Percentiles rank a stretch among this genome's conserved stretches.
phyloP scores from a whole-genome alignment of 768 basidiomycete genomes.

The Lactarius quietus region DNA sequence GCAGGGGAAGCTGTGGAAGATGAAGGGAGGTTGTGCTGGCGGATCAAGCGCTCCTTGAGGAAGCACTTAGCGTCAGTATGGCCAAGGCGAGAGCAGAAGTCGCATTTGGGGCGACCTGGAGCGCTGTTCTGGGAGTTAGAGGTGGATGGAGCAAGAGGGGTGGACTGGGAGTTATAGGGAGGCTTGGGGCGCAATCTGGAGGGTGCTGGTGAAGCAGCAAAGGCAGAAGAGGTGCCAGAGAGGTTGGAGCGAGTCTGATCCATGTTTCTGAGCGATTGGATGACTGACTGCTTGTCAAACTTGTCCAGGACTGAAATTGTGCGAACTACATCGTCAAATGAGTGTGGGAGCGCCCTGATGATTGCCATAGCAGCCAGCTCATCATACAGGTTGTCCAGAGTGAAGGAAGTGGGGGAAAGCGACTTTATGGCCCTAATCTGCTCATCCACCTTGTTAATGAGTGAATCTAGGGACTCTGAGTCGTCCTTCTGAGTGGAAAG shows the following conservation, averaged over 20 bases:
- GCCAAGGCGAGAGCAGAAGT: too few relatives aligned
- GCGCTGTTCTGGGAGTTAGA: too few relatives aligned
- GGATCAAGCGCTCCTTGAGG: background rate
- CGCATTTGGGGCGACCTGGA: too few relatives aligned
- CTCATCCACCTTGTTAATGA: too few relatives aligned
- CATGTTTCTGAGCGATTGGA: background rate
- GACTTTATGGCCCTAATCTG: too few relatives aligned
- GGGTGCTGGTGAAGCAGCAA: too few relatives aligned
- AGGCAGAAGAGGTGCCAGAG: background rate
- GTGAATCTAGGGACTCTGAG: too few relatives aligned
- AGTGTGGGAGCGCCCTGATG: background rate
- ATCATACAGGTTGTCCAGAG: background rate
- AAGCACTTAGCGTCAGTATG: background rate
- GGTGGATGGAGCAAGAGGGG: too few relatives aligned
- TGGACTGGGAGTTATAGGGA: too few relatives aligned
- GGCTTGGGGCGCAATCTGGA: background rate
- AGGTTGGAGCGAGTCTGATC: background rate
- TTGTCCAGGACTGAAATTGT: background rate
- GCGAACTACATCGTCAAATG: background rate
- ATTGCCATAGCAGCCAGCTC: background rate
- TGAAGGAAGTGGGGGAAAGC: background rate
- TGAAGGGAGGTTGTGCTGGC: background rate
- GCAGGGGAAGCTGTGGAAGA: background rate
- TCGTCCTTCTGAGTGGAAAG: too few relatives aligned
- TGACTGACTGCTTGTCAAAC: conserved; percentile 3